Evolutionary conservation across 2,329 filamentous ascomycete species (phyloP), one percentile per base, ranked within the genome.

Genomic region (Nemania abortiva): DNA sequence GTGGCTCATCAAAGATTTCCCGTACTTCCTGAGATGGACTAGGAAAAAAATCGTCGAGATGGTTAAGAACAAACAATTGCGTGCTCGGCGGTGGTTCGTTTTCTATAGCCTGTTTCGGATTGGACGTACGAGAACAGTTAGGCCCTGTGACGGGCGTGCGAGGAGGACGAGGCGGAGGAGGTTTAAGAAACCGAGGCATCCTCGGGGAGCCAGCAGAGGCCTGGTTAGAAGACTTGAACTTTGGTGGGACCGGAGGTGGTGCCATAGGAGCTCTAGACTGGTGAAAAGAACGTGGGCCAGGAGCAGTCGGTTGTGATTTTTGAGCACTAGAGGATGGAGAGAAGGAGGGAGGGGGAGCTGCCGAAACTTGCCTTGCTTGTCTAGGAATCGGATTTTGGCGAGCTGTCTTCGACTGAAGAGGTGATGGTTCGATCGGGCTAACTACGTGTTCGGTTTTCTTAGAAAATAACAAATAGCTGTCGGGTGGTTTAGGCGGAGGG

Each of bases 21-120:
- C 83, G 81, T 6, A 82, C 81, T 74, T 88, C 85, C 73, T 90
- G 88, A 0, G 86, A 88, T 0, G 85, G 82, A n/a, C 83, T 85
- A 0, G 86, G 86, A 53, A 88, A 86, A 69, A 88, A 83, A 63
- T 88, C 86, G 47, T 88, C 86, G 7, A 86, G 73, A 67, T 87
- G 81, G 49, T 76, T 74, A 34, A 82, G 77, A 9, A 88, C 78
- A n/a, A 89, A 87, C 9, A 83, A 79, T 68, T 88, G 87, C 0
- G 87, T 89, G 70, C 84, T 86, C 31, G 78, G 77, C 6, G 81
- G 81, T 20, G 73, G 78, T 1, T 72, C 29, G 20, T 56, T 59
- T 54, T 63, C 63, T 34, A 1, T 52, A 49, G 29, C 20, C 20
- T 56, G 50, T 70, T 67, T 66, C 68, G 68, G 57, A 63, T 70